Base-by-base conservation (phyloP, 768 basidiomycete genomes). In the Lenzites betulinus region DNA sequence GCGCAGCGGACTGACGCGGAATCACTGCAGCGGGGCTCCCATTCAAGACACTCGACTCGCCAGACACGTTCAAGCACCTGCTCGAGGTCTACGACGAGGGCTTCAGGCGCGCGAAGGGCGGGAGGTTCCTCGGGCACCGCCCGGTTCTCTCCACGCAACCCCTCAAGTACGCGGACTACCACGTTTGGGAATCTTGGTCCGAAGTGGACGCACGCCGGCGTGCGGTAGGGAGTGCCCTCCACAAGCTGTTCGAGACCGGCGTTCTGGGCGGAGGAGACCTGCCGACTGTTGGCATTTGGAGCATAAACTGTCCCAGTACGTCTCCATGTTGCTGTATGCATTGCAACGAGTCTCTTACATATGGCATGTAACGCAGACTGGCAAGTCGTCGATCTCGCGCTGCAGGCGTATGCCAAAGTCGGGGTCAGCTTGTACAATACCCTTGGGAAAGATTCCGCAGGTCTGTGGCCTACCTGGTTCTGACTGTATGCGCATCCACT, bases 381-480 rank as follows among this genome's bases (percentile, higher is more conserved):
- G 96, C 95, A 98, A 74, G 76, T 96, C 30, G 78, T 95, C 47
- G 94, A 96, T 67, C 78, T 94, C 54, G 89, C 93, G 15, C 77
- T 87, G 59, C 85, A 90, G 53, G 88, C 86, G 9, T 98, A 96
- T 72, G 80, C 82, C 22, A 87, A 92, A 71, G 89, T 96, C 36
- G 84, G 87, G 7, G 93, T 97, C 63, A 89, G 88, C 69, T 78
- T 99, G 62, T 99, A 99, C 75, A 95, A 98, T 70, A 98, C 95
- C 0, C 78, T 98, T 44, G 97, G 97, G 13, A 87, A 86, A 63
- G 90, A 94, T 69, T 88, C 92, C 50, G 92, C 95, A 60, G 92
- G 92, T 92, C 66, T 73, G 89, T 71, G 33, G 12, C 11, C 25
- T 38, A 18, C 23, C 23, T 12, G 36, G 15, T 22, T 7, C n/a